Percentiles rank a stretch among this genome's conserved stretches.
Evolutionary conservation across 1,284 basidiomycete species (phyloP).

Genomic region (Coniferiporia weirii): DNA sequence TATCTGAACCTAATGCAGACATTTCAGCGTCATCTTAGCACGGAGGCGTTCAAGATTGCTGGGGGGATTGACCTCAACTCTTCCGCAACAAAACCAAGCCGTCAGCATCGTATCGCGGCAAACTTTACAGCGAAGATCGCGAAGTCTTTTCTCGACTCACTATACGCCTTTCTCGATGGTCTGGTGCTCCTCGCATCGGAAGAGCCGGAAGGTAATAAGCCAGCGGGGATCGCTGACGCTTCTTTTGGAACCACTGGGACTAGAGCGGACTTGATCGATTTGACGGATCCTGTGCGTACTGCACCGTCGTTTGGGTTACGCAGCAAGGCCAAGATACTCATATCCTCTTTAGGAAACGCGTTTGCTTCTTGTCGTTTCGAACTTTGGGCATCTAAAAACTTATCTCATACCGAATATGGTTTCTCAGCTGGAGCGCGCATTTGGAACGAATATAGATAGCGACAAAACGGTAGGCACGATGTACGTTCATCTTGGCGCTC

Average conservation of each 20-base stretch:
- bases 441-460: conserved; percentile 70
- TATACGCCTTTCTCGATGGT: conserved; percentile 90
- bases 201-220: conserved; percentile 41
- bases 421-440: conserved; percentile 72
- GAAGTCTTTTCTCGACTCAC: conserved; percentile 81
- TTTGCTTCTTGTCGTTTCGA: conserved; percentile 85
- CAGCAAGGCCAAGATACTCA: conserved; percentile 18
- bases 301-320: not conserved
- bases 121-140: conserved; percentile 71
- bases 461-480: conserved; percentile 58
- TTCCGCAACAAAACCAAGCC: conserved; percentile 42
- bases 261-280: conserved; percentile 51
- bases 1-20: conserved; percentile 72
- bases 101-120: conserved; percentile 53
- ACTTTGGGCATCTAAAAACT: conserved; percentile 75
- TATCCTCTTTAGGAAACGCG: conserved; percentile 65
- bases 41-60: conserved; percentile 78
- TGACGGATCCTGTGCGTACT: conserved; percentile 53
- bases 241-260: conserved; percentile 33
- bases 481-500: conserved; percentile 6
- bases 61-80: conserved; percentile 62
- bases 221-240: conserved; percentile 28
- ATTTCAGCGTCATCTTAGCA: conserved; percentile 82
- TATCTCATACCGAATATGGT: conserved; percentile 76
- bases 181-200: conserved; percentile 80